A percentile compares a stretch with the other conserved stretches of the same genome.
Conservation (phyloP, 176 grass and related monocot genomes). For the Carex pumila region DNA sequence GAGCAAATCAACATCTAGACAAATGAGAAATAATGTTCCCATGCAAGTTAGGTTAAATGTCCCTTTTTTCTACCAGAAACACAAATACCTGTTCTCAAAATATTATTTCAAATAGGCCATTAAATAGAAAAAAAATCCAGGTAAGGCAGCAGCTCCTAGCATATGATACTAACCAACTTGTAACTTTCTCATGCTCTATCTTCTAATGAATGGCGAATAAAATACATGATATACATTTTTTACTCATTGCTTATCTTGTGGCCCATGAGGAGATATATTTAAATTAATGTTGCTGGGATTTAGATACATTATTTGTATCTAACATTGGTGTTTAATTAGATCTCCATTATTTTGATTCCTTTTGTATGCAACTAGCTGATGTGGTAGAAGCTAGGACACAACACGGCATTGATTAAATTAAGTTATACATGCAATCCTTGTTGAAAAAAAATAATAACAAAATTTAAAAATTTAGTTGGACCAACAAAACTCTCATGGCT, state of each 20-base stretch:
- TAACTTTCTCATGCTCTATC: not conserved
- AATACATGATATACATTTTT: not conserved
- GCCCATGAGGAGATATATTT: not conserved
- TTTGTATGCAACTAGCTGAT: not conserved
- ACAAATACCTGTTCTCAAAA: not conserved
- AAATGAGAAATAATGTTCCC: not conserved
- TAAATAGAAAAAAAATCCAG: not conserved
- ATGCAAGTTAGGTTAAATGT: slow-evolving; percentile 1
- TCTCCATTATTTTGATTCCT: not conserved
- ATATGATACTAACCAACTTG: not conserved
- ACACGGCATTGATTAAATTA: too few relatives aligned
- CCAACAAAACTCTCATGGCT: too few relatives aligned
- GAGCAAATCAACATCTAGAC: not conserved
- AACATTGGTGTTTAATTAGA: not conserved
- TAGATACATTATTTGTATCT: not conserved
- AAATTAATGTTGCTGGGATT: not conserved
- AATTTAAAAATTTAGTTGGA: too few relatives aligned
- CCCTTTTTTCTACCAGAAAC: not conserved
- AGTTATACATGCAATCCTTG: too few relatives aligned
- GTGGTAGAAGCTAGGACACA: too few relatives aligned
- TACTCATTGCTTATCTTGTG: not conserved
- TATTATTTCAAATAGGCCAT: not conserved
- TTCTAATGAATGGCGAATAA: not conserved
- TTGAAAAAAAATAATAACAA: too few relatives aligned
- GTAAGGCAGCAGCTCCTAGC: not conserved